Conservation (phyloP, 805 yeast species). For the Candida insectorum region DNA sequence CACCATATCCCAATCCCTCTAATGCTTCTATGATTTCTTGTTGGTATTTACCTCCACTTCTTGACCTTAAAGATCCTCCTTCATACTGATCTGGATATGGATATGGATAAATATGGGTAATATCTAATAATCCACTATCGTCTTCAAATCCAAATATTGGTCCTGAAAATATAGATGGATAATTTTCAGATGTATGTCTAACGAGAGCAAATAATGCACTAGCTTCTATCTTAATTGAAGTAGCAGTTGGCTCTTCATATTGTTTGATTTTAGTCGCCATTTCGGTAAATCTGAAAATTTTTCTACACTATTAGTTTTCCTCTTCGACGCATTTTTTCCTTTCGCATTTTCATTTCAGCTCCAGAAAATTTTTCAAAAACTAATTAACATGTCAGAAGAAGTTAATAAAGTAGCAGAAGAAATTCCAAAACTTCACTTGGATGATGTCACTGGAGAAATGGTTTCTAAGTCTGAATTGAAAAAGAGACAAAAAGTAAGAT, state of each 20-base stretch:
- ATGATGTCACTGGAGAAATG: constrained; percentile 93
- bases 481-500: constrained; percentile 89
- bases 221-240: constrained; percentile 45
- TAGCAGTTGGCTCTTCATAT: constrained; percentile 35
- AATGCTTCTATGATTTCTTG: constrained; percentile 62
- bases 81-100: constrained; percentile 66
- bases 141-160: constrained; percentile 73
- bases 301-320: background rate
- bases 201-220: constrained; percentile 56
- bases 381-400: constrained; percentile 32
- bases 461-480: constrained; percentile 95
- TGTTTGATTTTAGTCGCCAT: constrained; percentile 8
- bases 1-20: constrained; percentile 56
- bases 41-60: constrained; percentile 65
- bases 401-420: constrained; percentile 68
- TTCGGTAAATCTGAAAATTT: constrained; percentile 3
- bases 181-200: constrained; percentile 63
- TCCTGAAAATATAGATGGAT: constrained; percentile 64
- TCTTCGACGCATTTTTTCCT: background rate
- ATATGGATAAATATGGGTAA: constrained; percentile 65
- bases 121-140: constrained; percentile 44
- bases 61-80: constrained; percentile 57
- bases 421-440: constrained; percentile 75
- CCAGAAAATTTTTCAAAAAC: constrained; percentile 1
- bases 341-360: too few relatives aligned